Evolutionary conservation across 2,329 filamentous ascomycete species (phyloP).

Genomic region (Mariannaea elegans): DNA sequence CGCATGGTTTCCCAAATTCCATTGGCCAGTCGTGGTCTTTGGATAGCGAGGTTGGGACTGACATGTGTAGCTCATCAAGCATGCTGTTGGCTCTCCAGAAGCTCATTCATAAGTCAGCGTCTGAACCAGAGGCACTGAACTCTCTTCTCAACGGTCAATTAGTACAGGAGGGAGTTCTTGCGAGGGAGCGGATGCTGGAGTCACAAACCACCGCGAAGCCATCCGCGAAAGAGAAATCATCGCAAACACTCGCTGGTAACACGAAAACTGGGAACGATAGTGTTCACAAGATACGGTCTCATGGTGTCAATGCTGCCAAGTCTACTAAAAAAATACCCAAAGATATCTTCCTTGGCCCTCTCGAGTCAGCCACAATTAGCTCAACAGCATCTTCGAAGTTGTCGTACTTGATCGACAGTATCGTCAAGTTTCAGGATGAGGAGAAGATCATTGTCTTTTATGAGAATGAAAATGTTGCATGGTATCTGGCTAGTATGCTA

Average conservation of each 20-base stretch:
- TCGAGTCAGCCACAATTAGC: slow-evolving; percentile 70
- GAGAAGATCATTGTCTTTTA: slow-evolving; percentile 96
- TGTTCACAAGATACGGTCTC: slow-evolving; percentile 45
- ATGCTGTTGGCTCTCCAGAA: slow-evolving; percentile 63
- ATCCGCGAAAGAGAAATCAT: slow-evolving; percentile 22
- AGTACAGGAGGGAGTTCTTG: slow-evolving; percentile 50
- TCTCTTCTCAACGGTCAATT: slow-evolving; percentile 58
- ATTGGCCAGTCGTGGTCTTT: slow-evolving; percentile 75
- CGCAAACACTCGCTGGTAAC: slow-evolving; percentile 51
- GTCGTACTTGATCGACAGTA: slow-evolving; percentile 81
- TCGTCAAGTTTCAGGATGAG: slow-evolving; percentile 70
- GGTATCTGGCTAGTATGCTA: slow-evolving; percentile 83
- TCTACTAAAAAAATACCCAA: slow-evolving; percentile 31
- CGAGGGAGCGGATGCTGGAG: slow-evolving; percentile 45
- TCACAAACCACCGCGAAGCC: slow-evolving; percentile 12
- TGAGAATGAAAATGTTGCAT: slow-evolving; percentile 86
- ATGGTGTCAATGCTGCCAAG: slow-evolving; percentile 38
- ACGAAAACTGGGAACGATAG: slow-evolving; percentile 53
- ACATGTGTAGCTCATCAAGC: slow-evolving; percentile 58
- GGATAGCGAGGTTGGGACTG: slow-evolving; percentile 59
- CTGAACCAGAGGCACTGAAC: slow-evolving; percentile 55
- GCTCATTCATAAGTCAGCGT: slow-evolving; percentile 56
- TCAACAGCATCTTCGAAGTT: slow-evolving; percentile 89
- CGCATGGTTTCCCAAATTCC: slow-evolving; percentile 72
- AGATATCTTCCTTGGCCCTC: slow-evolving; percentile 50